Base-by-base conservation (phyloP, 768 basidiomycete genomes). In the Suillus subaureus region DNA sequence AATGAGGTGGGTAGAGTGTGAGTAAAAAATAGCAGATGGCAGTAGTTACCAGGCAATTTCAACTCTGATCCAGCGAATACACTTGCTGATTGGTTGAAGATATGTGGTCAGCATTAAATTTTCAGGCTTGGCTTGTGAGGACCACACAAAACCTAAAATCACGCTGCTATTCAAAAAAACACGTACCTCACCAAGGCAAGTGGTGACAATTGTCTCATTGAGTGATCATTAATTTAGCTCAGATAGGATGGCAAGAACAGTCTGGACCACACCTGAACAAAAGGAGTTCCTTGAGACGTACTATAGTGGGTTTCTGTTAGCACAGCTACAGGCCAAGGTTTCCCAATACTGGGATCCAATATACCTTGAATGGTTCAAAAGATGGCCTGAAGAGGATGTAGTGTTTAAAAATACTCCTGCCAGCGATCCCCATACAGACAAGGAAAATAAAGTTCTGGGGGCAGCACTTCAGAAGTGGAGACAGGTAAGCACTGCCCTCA, bases 281-380 rank as follows among this genome's bases (percentile, higher is more conserved):
- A 47, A 23, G 11, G 45, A 47, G 0, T 47, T 47, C 45, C 45
- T 47, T 1, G 45, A 47, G n/a, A 47, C n/a, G 1, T 23, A 47
- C 45, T 47, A 47, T 1, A 47, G 45, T 11, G 2, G 45, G 45
- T 47, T 47, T 47, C 45, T 47, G 45, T 47, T 47, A 47, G 45
- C 12, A 4, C 45, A 47, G 4, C 45, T 47, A 47, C 45, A 47
- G 45, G 45, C 45, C 4, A 47, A 47, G n/a, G 45, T 47, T 47
- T 47, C 45, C 0, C 45, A 47, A 12, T 47, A 47, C n/a, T 47
- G n/a, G 45, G 45, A 47, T 23, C 45, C 45, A 47, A 47, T 47
- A 47, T 47, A 47, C 45, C 45, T 47, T 23, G 45, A 47, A 47
- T 47, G 45, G 45, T 47, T 47, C 45, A 47, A 47, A 47, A 47